These are phyloP conservation scores for Zygnema circumcarinatum DNA, from an alignment of 139 green algal genomes.

Conservation along the genomic window DNA sequence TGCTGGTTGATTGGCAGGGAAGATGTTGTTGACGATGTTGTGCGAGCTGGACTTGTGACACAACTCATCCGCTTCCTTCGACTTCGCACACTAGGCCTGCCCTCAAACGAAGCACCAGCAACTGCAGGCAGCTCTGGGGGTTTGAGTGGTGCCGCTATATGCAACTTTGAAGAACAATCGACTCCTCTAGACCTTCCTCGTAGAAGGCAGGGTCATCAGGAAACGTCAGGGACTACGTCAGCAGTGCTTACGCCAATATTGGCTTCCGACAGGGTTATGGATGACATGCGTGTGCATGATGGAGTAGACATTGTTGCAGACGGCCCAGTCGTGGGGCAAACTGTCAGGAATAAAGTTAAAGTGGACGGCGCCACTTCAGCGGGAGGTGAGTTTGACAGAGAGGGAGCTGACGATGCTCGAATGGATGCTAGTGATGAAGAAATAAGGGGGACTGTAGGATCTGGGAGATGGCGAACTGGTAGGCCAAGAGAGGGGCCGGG, in stretches of 20 bases:
- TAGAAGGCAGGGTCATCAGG: background rate
- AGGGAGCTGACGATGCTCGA: background rate
- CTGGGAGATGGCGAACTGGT: background rate
- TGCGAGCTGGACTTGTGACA: conserved; percentile 46
- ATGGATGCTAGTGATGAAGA: background rate
- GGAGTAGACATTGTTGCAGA: background rate
- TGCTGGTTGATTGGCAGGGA: conserved; percentile 23
- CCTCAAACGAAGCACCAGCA: background rate
- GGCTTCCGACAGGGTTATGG: background rate
- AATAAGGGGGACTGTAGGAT: background rate
- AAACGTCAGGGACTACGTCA: background rate
- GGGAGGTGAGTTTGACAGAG: background rate
- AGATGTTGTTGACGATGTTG: conserved; percentile 57
- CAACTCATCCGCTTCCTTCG: conserved; percentile 50
- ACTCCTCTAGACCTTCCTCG: background rate
- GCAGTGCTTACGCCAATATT: background rate
- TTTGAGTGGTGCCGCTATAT: background rate
- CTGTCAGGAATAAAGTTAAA: background rate
- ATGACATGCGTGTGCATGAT: background rate
- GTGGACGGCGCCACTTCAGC: background rate
- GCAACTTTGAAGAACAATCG: background rate
- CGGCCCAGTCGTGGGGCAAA: background rate
- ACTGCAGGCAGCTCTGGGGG: background rate
- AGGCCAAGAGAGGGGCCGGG: background rate
- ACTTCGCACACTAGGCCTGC: conserved; percentile 28